Evolutionary conservation across 139 green algal species (phyloP).

Genomic region (Volvox africanus): DNA sequence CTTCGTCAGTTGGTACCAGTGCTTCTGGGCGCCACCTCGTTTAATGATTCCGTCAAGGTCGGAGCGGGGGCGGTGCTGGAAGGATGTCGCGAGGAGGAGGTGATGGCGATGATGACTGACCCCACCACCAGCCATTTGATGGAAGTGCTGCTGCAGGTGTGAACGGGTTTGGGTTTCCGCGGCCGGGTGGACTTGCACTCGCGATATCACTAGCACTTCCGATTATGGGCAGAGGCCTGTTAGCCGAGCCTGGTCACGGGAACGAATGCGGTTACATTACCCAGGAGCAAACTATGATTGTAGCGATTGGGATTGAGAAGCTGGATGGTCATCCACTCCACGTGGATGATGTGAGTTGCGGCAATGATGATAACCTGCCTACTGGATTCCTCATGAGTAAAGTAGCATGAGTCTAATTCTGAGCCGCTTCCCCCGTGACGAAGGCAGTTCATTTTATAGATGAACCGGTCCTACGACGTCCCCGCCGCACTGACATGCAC

Average conservation of each 20-base stretch:
- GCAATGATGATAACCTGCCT: conserved; percentile 38
- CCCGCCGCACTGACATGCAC: no score
- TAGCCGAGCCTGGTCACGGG: no score
- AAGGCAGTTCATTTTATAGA: neutral
- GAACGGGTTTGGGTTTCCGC: neutral
- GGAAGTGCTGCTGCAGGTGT: conserved; percentile 61
- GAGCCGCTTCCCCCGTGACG: neutral
- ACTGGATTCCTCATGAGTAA: conserved; percentile 24
- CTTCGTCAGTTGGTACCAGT: conserved; percentile 63
- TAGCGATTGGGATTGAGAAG: no score
- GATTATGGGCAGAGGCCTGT: no score
- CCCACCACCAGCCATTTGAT: conserved; percentile 70
- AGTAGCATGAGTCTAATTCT: conserved; percentile 41
- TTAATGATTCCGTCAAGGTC: conserved; percentile 52
- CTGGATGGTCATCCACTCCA: no score
- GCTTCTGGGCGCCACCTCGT: conserved; percentile 65
- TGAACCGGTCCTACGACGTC: no score
- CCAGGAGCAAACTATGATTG: no score
- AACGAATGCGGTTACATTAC: no score
- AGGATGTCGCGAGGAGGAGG: conserved; percentile 45
- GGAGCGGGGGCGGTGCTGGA: conserved; percentile 51
- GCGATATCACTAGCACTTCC: no score
- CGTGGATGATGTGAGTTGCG: neutral
- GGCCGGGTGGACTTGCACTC: no score
- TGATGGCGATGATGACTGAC: conserved; percentile 66